Conservation (phyloP, 306 rosid genomes). For the Lotus japonicus region DNA sequence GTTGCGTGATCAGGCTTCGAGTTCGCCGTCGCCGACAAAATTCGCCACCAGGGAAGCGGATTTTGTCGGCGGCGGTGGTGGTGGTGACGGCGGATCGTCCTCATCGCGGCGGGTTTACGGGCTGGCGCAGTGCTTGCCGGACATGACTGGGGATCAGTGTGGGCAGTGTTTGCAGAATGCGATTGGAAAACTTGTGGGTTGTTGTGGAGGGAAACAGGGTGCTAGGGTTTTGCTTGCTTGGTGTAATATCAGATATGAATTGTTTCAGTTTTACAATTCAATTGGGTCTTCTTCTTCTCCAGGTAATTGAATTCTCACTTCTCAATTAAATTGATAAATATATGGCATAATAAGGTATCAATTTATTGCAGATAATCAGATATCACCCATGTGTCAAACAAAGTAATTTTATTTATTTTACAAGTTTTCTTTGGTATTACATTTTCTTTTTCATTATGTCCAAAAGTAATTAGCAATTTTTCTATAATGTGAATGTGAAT, state of each 20-base stretch:
- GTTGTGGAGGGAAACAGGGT: constrained; percentile 36
- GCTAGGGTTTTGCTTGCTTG: constrained; percentile 20
- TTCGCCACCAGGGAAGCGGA: constrained; percentile 12
- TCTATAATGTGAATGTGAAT: too few species aligned
- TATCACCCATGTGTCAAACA: too few species aligned
- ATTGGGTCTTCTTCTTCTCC: not conserved
- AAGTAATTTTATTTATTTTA: too few species aligned
- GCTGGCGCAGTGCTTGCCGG: constrained; percentile 26
- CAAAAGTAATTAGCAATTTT: too few species aligned
- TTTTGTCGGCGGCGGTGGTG: not conserved
- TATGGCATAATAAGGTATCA: too few species aligned
- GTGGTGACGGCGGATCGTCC: too few species aligned
- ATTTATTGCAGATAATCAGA: too few species aligned
- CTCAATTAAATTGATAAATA: not conserved
- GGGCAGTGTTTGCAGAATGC: constrained; percentile 21
- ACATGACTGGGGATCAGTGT: not conserved
- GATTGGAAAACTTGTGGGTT: not conserved
- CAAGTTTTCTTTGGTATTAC: too few species aligned
- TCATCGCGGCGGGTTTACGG: constrained; percentile 17
- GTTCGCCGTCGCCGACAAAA: constrained; percentile 2
- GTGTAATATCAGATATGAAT: constrained; percentile 35
- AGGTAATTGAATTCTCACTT: not conserved
- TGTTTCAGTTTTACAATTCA: constrained; percentile 25
- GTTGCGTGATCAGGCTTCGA: constrained; percentile 10
- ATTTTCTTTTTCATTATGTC: too few species aligned